A percentile compares a stretch with the other conserved stretches of the same genome.
Evolutionary conservation across 257 asterid species (phyloP).

Genomic region (Anisodus acutangulus): DNA sequence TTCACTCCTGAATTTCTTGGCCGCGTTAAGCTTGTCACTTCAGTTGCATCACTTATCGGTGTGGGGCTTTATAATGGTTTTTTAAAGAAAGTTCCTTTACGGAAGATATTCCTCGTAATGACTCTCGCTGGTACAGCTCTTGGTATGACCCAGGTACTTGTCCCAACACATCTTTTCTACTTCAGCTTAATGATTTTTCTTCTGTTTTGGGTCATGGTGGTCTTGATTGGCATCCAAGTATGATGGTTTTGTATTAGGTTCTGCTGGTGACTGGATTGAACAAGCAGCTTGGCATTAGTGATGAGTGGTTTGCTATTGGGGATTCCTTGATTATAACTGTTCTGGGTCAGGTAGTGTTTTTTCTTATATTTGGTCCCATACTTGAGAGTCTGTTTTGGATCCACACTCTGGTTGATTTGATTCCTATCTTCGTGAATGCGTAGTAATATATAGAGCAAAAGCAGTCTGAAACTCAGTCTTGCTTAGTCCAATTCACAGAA

Average conservation of each 20-base stretch:
- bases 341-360: slow-evolving; percentile 75
- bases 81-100: slow-evolving; percentile 75
- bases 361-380: background rate
- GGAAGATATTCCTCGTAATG: slow-evolving; percentile 77
- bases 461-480: background rate
- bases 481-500: background rate
- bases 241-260: slow-evolving; percentile 48
- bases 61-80: slow-evolving; percentile 92
- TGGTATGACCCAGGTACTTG: slow-evolving; percentile 87
- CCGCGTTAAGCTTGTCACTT: slow-evolving; percentile 93
- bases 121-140: slow-evolving; percentile 77
- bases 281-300: slow-evolving; percentile 76
- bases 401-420: background rate
- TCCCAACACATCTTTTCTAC: background rate
- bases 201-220: background rate
- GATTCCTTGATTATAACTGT: slow-evolving; percentile 93
- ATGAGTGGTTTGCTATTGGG: slow-evolving; percentile 96
- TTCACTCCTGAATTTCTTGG: slow-evolving; percentile 97
- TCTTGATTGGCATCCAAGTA: background rate
- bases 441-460: background rate
- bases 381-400: background rate
- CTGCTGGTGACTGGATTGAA: slow-evolving; percentile 87
- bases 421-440: too few species aligned
- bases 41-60: slow-evolving; percentile 87
- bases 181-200: background rate